Evolutionary conservation across 2,329 filamentous ascomycete genomes (phyloP), one percentile per base, ranked within the genome.

Genomic region (Colletotrichum liriopes): DNA sequence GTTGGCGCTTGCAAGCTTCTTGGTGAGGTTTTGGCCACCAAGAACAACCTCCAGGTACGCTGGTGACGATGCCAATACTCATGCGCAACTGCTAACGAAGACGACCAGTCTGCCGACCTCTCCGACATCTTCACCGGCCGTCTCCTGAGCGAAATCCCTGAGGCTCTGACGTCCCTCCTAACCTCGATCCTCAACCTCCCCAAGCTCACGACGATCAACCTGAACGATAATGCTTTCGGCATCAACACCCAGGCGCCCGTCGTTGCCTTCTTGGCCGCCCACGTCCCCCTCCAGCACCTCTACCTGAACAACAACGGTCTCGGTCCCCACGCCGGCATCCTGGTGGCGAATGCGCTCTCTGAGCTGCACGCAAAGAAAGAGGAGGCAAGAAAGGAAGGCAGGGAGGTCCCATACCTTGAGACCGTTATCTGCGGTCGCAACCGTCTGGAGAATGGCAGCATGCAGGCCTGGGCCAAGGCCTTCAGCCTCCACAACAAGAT

Each of bases 241-340:
- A 91, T 98, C 73, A 98, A 98, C 84, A 98, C 94, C 20, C 93
- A 97, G 82, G 95, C 94, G 45, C 96, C 96, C 12, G 90, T 99
- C 60, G 94, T 98, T 76, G 93, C 94, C 72, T 99, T 99, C 85
- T 91, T 99, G 74, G 92, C 93, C 67, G 89, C 92, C 71, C 96
- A 98, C 84, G 91, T 93, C 3, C 96, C 96, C 3, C 91, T 99
- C 52, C 95, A 95, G 83, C 95, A 98, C 83, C 90, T 99, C 37
- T 94, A 97, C 83, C 91, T 99, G 71, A 98, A 98, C 88, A 99
- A 99, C 88, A 99, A 99, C 82, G 96, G 96, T 37, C 90, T 99
- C 47, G 96, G 96, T 16, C 96, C 96, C 29, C 92, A 95, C 73
- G 96, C 96, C 12, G 96, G 96, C 70, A 94, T 94, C 56, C 87